These are phyloP conservation scores for Oryza longistaminata DNA, from an alignment of 176 grass and related monocot genomes.

Conservation along the genomic window DNA sequence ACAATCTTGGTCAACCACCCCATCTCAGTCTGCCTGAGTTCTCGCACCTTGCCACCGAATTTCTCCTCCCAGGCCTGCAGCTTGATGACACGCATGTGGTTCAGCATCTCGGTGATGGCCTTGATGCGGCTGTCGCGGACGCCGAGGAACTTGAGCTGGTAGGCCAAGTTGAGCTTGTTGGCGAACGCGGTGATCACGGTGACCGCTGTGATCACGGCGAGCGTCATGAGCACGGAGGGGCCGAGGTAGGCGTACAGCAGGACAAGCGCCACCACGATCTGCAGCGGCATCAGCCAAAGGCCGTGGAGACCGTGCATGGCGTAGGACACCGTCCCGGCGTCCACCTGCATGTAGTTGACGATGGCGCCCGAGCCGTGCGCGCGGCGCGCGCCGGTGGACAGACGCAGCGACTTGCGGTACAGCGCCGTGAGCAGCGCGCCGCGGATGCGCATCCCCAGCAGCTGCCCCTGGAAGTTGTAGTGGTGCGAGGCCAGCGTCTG, in stretches of 20 bases:
- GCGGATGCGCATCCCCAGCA: conserved; percentile 69
- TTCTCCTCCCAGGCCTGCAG: conserved; percentile 72
- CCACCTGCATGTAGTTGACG: conserved; percentile 75
- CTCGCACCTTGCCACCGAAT: conserved; percentile 40
- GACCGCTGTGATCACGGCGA: conserved; percentile 39
- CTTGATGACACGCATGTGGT: conserved; percentile 66
- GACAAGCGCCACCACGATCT: conserved; percentile 53
- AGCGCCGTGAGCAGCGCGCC: conserved; percentile 63
- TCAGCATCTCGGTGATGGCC: conserved; percentile 72
- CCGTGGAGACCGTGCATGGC: conserved; percentile 51
- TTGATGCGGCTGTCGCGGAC: conserved; percentile 58
- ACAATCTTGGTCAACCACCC: conserved; percentile 56
- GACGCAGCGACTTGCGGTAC: conserved; percentile 67
- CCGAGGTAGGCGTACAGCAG: conserved; percentile 57
- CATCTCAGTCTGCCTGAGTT: conserved; percentile 42
- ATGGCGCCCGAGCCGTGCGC: conserved; percentile 61
- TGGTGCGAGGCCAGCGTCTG: conserved; percentile 62
- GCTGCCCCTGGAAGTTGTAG: conserved; percentile 65
- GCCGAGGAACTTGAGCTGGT: conserved; percentile 47
- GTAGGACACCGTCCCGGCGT: conserved; percentile 46
- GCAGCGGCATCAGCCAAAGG: conserved; percentile 72
- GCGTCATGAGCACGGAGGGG: conserved; percentile 50
- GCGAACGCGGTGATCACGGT: conserved; percentile 42
- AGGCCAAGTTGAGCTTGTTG: conserved; percentile 45
- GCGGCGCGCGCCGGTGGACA: conserved; percentile 49